Evolutionary conservation across 495 filamentous ascomycete species (phyloP).

Genomic region (Lepraria neglecta): DNA sequence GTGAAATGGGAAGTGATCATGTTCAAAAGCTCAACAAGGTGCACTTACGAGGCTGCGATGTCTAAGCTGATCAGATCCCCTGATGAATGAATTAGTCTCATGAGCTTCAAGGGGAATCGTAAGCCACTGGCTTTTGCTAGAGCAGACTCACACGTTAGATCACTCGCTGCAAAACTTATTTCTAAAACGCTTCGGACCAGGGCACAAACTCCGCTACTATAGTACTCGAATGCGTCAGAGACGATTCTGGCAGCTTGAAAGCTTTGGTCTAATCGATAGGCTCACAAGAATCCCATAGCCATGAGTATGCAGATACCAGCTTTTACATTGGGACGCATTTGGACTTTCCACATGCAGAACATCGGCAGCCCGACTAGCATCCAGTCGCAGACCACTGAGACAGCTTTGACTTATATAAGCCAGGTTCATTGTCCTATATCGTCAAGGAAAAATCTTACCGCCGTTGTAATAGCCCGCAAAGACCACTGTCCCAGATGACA

Average conservation of each 20-base stretch:
- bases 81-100: background rate
- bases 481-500: conserved; percentile 36
- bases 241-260: background rate
- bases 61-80: background rate
- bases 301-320: conserved; percentile 13
- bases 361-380: conserved; percentile 37
- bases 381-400: conserved; percentile 40
- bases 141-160: background rate
- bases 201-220: background rate
- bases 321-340: conserved; percentile 14
- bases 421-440: background rate
- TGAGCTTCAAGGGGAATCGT: background rate
- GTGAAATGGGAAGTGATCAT: no score
- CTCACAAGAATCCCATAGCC: conserved; percentile 19
- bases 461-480: conserved; percentile 40
- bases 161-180: background rate
- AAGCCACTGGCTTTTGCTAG: background rate
- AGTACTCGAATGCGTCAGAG: no score
- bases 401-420: conserved; percentile 7
- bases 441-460: conserved; percentile 11
- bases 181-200: conserved; percentile 5
- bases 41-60: background rate
- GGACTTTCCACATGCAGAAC: conserved; percentile 19
- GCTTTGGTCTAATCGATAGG: background rate
- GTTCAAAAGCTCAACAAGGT: background rate